These are phyloP conservation scores for Arabidopsis arenosa DNA, from an alignment of 345 rosid species.

Conservation along the genomic window DNA sequence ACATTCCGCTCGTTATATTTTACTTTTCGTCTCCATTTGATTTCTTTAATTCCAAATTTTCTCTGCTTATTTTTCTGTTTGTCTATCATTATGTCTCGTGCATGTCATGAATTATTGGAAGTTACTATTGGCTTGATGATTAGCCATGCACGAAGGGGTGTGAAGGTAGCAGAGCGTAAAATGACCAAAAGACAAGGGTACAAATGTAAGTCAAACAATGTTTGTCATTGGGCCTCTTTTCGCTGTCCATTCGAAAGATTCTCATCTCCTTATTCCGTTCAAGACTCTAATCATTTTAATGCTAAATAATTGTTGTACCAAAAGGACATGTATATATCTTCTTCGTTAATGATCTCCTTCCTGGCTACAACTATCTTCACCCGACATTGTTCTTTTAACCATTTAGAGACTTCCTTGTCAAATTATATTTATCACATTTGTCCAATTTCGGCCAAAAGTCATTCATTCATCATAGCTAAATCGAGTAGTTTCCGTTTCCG, in stretches of 20 bases:
- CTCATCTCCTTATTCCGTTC: constrained; percentile 13
- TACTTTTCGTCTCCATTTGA: background rate
- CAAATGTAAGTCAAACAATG: constrained; percentile 10
- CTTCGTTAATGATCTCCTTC: constrained; percentile 25
- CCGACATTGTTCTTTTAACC: constrained; percentile 29
- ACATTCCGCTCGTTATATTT: background rate
- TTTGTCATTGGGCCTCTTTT: constrained; percentile 27
- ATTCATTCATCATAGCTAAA: background rate
- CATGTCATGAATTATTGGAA: constrained; percentile 17
- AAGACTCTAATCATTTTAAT: constrained; percentile 26
- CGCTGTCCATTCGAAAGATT: constrained; percentile 31
- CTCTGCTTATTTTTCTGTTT: background rate
- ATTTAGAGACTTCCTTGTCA: constrained; percentile 12
- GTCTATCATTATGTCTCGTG: background rate
- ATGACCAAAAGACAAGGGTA: background rate
- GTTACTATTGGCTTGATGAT: background rate
- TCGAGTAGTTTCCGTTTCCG: background rate
- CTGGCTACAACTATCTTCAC: constrained; percentile 38
- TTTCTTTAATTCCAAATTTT: background rate
- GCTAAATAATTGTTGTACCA: constrained; percentile 27
- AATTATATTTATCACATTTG: background rate
- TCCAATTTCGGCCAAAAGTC: constrained; percentile 1
- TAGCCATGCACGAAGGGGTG: constrained; percentile 21
- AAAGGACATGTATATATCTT: background rate
- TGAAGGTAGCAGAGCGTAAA: background rate